Conservation (phyloP, 805 yeast genomes). For the Starmerella apicola region DNA sequence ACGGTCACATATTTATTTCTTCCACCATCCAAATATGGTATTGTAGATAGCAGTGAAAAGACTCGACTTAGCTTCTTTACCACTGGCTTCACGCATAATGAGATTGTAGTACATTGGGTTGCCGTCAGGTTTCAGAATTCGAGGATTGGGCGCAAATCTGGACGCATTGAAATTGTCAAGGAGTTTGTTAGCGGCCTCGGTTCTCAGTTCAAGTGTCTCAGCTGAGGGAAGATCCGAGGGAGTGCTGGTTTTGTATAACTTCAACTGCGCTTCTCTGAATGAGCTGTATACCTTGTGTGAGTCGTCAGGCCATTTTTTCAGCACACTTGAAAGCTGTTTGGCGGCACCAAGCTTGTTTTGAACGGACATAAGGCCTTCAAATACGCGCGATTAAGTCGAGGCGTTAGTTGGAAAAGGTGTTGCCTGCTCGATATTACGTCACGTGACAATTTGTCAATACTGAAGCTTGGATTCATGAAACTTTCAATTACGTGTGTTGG, state of each 20-base stretch:
- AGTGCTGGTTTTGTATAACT: conserved; percentile 28
- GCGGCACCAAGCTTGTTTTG: conserved; percentile 18
- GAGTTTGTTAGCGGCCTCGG: conserved; percentile 19
- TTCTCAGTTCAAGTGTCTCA: conserved; percentile 20
- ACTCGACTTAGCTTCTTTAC: conserved; percentile 49
- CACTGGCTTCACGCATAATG: conserved; percentile 50
- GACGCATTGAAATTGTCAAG: conserved; percentile 13
- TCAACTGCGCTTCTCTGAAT: conserved; percentile 36
- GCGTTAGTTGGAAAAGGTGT: too few relatives aligned
- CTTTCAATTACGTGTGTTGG: too few relatives aligned
- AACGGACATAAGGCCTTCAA: too few relatives aligned
- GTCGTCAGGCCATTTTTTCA: conserved; percentile 30
- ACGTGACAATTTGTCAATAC: too few relatives aligned
- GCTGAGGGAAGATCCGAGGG: conserved; percentile 21
- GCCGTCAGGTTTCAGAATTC: conserved; percentile 67
- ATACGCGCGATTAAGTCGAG: too few relatives aligned
- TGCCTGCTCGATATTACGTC: too few relatives aligned
- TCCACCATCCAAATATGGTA: conserved; percentile 51
- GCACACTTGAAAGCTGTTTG: conserved; percentile 18
- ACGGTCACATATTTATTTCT: conserved; percentile 11
- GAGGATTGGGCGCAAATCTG: conserved; percentile 32
- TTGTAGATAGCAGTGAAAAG: conserved; percentile 56
- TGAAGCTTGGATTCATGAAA: too few relatives aligned
- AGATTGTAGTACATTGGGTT: conserved; percentile 68
- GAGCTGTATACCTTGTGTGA: conserved; percentile 37